Conservation (phyloP, 768 basidiomycete genomes). For the Russula earlei region DNA sequence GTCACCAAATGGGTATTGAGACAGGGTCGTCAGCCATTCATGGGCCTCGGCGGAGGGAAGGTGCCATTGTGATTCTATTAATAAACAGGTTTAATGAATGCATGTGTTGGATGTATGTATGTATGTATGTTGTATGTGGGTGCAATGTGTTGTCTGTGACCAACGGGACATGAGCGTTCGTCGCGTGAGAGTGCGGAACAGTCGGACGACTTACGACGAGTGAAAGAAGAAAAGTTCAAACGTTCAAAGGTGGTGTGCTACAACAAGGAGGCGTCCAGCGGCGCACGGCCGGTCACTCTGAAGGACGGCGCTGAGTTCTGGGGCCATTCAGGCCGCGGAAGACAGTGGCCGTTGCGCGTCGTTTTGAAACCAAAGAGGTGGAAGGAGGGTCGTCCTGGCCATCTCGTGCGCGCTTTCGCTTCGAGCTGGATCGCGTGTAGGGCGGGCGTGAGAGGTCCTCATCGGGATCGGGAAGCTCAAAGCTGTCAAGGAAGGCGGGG, state of each 20-base stretch:
- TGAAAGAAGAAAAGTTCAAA: too few species aligned
- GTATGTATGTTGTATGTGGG: constrained; percentile 13
- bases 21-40: background rate
- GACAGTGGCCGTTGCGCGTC: constrained; percentile 7
- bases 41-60: background rate
- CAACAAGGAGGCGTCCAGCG: background rate
- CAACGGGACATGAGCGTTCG: background rate
- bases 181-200: background rate
- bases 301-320: constrained; percentile 5
- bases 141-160: constrained; percentile 6
- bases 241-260: background rate
- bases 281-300: background rate
- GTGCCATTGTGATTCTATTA: constrained; percentile 15
- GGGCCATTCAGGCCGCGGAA: constrained; percentile 14
- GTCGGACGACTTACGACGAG: constrained; percentile 11
- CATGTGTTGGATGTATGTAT: constrained; percentile 14
- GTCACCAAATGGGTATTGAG: background rate
- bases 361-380: constrained; percentile 1
- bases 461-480: constrained; percentile 53
- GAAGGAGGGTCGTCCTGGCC: background rate
- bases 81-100: constrained; percentile 18
- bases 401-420: constrained; percentile 39
- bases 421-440: constrained; percentile 42
- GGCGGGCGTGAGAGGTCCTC: constrained; percentile 64
- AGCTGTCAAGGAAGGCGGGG: constrained; percentile 59